A percentile compares a stretch with the other conserved stretches of the same genome.
Conservation (phyloP, 225 moss, liverwort and hornwort genomes). For the Marchantia paleacea region DNA sequence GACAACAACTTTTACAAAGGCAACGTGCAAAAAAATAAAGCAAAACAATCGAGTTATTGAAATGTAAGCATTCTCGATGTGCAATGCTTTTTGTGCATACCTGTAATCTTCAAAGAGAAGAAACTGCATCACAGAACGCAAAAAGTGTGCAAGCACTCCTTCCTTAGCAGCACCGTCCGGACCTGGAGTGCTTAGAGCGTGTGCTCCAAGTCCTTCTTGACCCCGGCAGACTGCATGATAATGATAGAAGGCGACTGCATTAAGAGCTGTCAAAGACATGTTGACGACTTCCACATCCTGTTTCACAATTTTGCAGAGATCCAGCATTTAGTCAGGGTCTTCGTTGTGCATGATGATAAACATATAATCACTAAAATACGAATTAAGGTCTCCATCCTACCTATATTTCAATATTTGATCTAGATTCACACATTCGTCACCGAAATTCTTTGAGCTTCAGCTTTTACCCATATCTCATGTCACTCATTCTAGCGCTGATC, state of each 20-base stretch:
- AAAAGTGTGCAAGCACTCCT: slow-evolving; percentile 89
- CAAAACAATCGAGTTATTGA: neutral
- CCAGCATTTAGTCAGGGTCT: neutral
- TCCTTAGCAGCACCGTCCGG: slow-evolving; percentile 71
- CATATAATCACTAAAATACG: neutral
- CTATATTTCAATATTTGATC: no score
- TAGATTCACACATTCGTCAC: no score
- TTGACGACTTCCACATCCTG: slow-evolving; percentile 99
- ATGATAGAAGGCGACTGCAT: slow-evolving; percentile 98
- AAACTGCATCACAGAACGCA: slow-evolving; percentile 92
- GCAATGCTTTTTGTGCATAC: slow-evolving; percentile 30
- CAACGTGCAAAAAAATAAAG: neutral
- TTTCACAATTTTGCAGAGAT: slow-evolving; percentile 9
- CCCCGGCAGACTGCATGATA: slow-evolving; percentile 92
- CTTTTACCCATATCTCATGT: neutral
- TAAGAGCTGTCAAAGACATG: slow-evolving; percentile 95
- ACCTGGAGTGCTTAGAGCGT: slow-evolving; percentile 58
- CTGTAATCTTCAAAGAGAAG: slow-evolving; percentile 98
- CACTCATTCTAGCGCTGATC: neutral
- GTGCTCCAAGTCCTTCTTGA: slow-evolving; percentile 90
- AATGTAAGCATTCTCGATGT: neutral
- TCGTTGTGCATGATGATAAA: neutral
- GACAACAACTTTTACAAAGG: neutral
- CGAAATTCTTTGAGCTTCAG: neutral
- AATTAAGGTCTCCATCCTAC: neutral